A percentile compares a stretch with the other conserved stretches of the same genome.
phyloP scores from a whole-genome alignment of 306 rosid genomes.

The Sindora glabra region DNA sequence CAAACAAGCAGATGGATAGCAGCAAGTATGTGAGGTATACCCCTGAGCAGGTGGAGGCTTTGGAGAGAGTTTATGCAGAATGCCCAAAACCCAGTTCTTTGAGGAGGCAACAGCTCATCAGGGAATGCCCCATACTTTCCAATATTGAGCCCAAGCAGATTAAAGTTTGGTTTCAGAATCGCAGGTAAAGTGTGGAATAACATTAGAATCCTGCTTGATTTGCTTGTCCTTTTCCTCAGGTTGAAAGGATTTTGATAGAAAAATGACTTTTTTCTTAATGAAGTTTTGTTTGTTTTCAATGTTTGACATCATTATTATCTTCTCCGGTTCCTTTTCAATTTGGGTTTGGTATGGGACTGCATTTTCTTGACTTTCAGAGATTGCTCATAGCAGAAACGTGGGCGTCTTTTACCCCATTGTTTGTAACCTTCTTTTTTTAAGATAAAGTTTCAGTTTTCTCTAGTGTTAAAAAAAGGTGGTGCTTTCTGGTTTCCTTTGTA shows the following conservation, averaged over 20 bases:
- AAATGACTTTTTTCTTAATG: not conserved
- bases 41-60: conserved; percentile 91
- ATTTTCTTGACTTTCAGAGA: not conserved
- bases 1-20: conserved; percentile 61
- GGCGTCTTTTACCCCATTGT: not conserved
- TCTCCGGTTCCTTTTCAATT: not conserved
- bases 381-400: not conserved
- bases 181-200: conserved; percentile 42
- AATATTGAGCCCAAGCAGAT: conserved; percentile 96
- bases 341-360: not conserved
- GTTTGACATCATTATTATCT: not conserved
- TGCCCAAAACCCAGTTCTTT: conserved; percentile 94
- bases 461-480: not conserved
- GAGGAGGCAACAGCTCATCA: conserved; percentile 87
- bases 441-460: not conserved
- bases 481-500: not conserved
- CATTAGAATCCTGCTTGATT: not conserved
- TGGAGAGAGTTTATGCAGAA: conserved; percentile 89
- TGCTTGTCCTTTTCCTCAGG: not conserved
- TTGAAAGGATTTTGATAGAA: not conserved
- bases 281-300: not conserved
- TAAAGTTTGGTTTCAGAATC: conserved; percentile 98
- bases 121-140: conserved; percentile 86
- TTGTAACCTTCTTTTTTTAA: not conserved
- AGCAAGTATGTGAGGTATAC: conserved; percentile 94